phyloP scores from a whole-genome alignment of 208 protist species.

The Angomonas deanei region DNA sequence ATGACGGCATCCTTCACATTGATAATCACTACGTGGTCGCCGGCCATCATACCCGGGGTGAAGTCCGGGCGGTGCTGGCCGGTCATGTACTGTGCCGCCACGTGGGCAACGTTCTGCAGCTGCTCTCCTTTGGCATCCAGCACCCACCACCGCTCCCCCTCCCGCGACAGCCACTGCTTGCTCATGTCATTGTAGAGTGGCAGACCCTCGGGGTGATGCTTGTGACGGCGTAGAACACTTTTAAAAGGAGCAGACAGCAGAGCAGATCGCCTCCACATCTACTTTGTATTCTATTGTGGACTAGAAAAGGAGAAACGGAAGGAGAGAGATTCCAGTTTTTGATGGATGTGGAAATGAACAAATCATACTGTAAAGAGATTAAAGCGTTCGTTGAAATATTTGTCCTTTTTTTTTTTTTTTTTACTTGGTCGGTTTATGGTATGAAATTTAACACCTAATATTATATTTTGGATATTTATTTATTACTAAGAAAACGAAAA shows the following conservation, averaged over 20 bases:
- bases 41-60: constrained; percentile 84
- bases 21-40: constrained; percentile 87
- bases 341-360: background rate
- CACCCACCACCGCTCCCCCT: constrained; percentile 89
- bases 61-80: constrained; percentile 88
- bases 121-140: constrained; percentile 85
- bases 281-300: background rate
- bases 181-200: constrained; percentile 89
- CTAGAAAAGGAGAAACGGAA: no score
- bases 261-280: constrained; percentile 46
- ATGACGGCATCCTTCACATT: constrained; percentile 91
- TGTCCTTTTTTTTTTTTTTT: constrained; percentile 27
- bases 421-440: background rate
- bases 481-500: no score
- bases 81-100: constrained; percentile 87
- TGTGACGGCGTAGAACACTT: constrained; percentile 88
- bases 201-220: constrained; percentile 80
- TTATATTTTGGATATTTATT: no score
- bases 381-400: background rate
- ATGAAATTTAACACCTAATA: background rate
- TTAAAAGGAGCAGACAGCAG: constrained; percentile 66
- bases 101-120: constrained; percentile 70
- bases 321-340: background rate
- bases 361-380: background rate
- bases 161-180: constrained; percentile 87